Base-by-base conservation (phyloP, 2,329 filamentous ascomycete species). In the Beauveria caledonica region DNA sequence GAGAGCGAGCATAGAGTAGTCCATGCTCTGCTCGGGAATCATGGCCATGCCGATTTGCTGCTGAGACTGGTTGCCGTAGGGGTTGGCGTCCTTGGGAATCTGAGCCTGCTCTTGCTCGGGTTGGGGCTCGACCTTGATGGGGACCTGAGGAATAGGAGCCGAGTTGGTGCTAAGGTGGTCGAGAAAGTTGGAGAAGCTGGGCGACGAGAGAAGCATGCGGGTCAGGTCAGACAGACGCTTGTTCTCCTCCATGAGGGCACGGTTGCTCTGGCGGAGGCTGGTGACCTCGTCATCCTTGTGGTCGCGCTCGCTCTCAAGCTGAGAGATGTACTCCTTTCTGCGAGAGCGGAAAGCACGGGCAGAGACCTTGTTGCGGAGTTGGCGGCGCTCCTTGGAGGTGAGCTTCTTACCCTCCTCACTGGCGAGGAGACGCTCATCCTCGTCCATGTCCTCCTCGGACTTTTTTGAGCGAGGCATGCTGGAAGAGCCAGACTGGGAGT, bases 391-490 rank as follows among this genome's bases (percentile, higher is more conserved):
- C 78, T 97, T 97, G 80, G 91, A 96, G 76, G 87, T 94, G n/a
- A 99, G 83, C 80, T 97, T 97, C 86, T 99, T 99, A 69, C 93
- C 94, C 76, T 97, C 93, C 69, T 99, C 94, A 63, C 92, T 97
- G n/a, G 91, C 91, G 23, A 97, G 80, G 10, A 97, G 80, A 66
- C 90, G 84, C 80, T 97, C 94, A 68, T 97, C 94, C 73, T 97
- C 93, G 68, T 99, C 94, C 93, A 99, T 97, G 58, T 97, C 93
- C 63, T 97, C 92, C 69, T 97, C 92, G 49, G 97, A 92, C 81
- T 97, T 97, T 81, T 87, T 92, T 64, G 84, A 76, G 64, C 87
- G 87, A 54, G 87, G 80, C 67, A 91, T 83, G 71, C 90, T 87
- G 60, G 85, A 80, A n/a, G 86, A 73, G 27, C 82, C 78, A 53